phyloP scores from a whole-genome alignment of 805 yeast genomes.

The Lachancea sp. region DNA sequence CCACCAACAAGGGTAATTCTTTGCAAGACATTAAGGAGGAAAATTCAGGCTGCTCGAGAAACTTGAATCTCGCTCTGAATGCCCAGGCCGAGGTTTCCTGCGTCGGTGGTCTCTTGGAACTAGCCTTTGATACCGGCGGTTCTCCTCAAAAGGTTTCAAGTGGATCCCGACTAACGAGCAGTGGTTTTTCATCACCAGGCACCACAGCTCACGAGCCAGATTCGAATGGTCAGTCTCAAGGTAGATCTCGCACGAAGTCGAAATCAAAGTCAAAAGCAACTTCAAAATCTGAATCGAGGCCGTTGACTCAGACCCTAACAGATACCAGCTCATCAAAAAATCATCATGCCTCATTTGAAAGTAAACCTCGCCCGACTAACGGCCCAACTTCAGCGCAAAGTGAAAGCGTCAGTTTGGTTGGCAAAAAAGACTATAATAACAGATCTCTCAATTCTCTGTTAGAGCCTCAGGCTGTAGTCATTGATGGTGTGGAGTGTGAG shows the following conservation, averaged over 20 bases:
- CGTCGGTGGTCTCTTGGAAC: neutral
- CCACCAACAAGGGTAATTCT: neutral
- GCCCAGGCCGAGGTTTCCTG: neutral
- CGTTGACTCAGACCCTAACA: too few species aligned
- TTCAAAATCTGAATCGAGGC: neutral
- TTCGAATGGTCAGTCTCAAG: too few species aligned
- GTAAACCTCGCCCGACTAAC: neutral
- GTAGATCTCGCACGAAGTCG: neutral
- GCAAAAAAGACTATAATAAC: neutral
- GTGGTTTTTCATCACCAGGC: neutral
- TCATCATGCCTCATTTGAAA: too few species aligned
- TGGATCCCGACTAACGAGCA: neutral
- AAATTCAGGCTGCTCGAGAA: slow-evolving; percentile 2
- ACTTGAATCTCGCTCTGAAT: neutral
- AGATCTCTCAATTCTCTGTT: neutral
- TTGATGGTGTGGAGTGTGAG: neutral
- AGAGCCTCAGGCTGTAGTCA: neutral
- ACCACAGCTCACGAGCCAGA: too few species aligned
- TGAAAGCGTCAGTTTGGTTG: neutral
- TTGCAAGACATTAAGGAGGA: neutral
- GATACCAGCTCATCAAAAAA: too few species aligned
- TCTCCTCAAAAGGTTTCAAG: neutral
- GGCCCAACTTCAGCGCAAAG: neutral
- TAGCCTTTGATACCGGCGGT: neutral
- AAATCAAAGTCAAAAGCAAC: neutral